phyloP scores from a whole-genome alignment of 2,329 filamentous ascomycete species.

The Gaeumannomyces sp. region DNA sequence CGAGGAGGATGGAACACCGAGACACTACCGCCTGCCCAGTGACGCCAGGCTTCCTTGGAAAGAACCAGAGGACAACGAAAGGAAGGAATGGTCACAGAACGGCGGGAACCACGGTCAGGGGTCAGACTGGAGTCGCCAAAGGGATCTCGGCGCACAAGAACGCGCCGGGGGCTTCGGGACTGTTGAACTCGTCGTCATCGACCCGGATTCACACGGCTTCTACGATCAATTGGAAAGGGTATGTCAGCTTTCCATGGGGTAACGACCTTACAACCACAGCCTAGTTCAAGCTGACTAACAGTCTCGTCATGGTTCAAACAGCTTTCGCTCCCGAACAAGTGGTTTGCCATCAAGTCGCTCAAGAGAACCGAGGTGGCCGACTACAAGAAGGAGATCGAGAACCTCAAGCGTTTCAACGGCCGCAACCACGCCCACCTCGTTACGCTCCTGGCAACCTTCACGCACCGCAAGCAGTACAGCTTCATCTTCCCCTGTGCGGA shows the following conservation, averaged over 20 bases:
- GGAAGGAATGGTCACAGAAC: neutral
- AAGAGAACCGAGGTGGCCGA: neutral
- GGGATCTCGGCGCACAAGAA: no score
- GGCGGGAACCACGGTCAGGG: no score
- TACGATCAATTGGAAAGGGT: no score
- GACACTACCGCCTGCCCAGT: neutral
- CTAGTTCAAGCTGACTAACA: no score
- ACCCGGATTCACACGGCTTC: neutral
- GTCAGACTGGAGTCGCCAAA: no score
- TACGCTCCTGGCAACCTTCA: conserved; percentile 16
- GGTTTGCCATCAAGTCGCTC: neutral
- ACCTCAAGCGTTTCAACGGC: conserved; percentile 15
- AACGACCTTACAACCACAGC: no score
- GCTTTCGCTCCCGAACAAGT: neutral
- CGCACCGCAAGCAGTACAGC: conserved; percentile 10
- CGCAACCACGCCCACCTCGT: conserved; percentile 14
- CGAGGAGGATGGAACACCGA: neutral
- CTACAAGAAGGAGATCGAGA: conserved; percentile 16
- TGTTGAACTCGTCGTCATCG: neutral
- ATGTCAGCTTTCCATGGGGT: no score
- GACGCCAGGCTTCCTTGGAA: neutral
- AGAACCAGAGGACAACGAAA: neutral
- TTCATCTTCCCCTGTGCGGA: conserved; percentile 17
- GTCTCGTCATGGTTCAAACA: no score
- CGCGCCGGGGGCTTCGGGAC: neutral